These are phyloP conservation scores for Asterella californica DNA, from an alignment of 225 moss, liverwort and hornwort species.

Conservation along the genomic window DNA sequence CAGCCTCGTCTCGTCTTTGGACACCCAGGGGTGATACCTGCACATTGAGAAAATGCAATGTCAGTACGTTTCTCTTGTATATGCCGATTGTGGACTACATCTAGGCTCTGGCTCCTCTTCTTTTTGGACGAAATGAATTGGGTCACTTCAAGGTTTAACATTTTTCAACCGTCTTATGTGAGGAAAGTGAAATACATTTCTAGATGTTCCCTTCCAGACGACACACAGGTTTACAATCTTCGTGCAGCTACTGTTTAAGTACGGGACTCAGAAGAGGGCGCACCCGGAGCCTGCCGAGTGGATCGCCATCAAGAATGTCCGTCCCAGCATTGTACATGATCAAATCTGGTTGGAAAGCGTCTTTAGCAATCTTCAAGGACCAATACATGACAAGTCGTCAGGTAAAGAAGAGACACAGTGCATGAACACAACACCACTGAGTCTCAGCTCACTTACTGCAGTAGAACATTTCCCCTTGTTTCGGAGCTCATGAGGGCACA, in stretches of 20 bases:
- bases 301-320: conserved; percentile 88
- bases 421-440: neutral
- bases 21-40: conserved; percentile 81
- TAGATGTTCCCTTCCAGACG: too few species aligned
- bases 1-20: conserved; percentile 67
- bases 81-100: neutral
- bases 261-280: conserved; percentile 15
- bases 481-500: neutral
- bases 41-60: neutral
- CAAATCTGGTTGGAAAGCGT: conserved; percentile 61
- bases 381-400: neutral
- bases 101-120: neutral
- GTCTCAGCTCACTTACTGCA: neutral
- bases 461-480: neutral
- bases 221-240: too few species aligned
- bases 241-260: neutral
- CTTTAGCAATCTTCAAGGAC: conserved; percentile 49
- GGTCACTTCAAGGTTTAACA: neutral
- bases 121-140: neutral
- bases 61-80: neutral
- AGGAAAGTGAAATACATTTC: neutral
- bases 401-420: neutral
- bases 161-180: neutral
- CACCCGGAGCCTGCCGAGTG: conserved; percentile 74
- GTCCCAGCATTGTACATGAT: conserved; percentile 96